Evolutionary conservation across 805 yeast genomes (phyloP), one percentile per base, ranked within the genome.

Genomic region (Hanseniaspora jakobsenii): DNA sequence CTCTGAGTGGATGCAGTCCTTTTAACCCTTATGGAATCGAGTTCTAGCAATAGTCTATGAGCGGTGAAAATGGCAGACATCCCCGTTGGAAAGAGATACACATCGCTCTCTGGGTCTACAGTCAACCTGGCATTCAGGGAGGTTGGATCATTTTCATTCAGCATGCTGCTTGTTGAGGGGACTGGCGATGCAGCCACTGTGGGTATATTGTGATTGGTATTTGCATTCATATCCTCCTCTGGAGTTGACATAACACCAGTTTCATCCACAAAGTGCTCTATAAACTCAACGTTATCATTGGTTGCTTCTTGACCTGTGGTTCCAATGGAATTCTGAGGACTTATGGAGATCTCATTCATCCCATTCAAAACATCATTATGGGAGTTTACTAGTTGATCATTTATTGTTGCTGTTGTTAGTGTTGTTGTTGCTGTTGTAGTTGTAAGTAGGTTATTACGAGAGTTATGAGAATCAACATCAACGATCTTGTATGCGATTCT

Each of bases 61-160:
- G 95, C 82, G 45, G 75, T 71, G 67, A 80, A 91, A 31, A 91
- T 81, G 1, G 94, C 69, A 2, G 95, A 80, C 96, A 91, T 91
- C 14, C 98, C 98, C 3, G 87, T 69, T 12, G 95, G 91, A 55
- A 72, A 86, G 38, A 93, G 66, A 56, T 73, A 86, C 1, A 91
- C 93, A 55, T 87, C 93, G 18, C 74, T 68, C 36, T 73, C 78
- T 17, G 61, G 55, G 41, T 56, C 54, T 3, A 58, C 42, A 29
- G 27, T 24, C 6, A 34, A 17, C 2, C 13, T 28, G 6, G n/a
- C n/a, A n/a, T n/a, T n/a, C n/a, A n/a, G n/a, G n/a, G n/a, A n/a
- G 28, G 40, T 7, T 32, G 36, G 14, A 7, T 17, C 7, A 7
- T 7, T 6, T 46, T 18, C 50, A 26, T 27, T 44, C 44, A 23